Evolutionary conservation across 257 asterid genomes (phyloP).

Genomic region (Fraxinus anomala): DNA sequence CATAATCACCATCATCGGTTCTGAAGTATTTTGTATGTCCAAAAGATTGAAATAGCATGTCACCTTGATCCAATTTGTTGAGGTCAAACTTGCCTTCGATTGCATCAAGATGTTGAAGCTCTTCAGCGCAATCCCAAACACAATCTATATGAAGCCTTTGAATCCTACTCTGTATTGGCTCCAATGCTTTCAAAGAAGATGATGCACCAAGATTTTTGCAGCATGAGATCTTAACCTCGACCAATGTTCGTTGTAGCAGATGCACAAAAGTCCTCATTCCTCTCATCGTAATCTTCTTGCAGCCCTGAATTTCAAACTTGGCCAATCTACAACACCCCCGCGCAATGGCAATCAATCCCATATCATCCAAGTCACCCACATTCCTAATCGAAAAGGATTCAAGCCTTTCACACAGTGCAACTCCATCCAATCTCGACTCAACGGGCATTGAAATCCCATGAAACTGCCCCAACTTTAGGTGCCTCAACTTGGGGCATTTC

Average conservation of each 20-base stretch:
- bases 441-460: slow-evolving; percentile 77
- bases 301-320: slow-evolving; percentile 77
- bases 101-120: slow-evolving; percentile 41
- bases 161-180: slow-evolving; percentile 76
- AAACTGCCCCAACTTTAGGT: slow-evolving; percentile 72
- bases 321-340: slow-evolving; percentile 78
- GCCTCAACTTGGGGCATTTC: slow-evolving; percentile 68
- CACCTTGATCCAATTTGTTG: slow-evolving; percentile 33
- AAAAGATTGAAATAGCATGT: too few species aligned
- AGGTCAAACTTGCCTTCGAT: slow-evolving; percentile 45
- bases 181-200: slow-evolving; percentile 65
- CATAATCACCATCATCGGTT: slow-evolving; percentile 27
- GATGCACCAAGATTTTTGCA: slow-evolving; percentile 74
- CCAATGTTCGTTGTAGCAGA: slow-evolving; percentile 57
- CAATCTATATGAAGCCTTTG: slow-evolving; percentile 84
- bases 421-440: slow-evolving; percentile 74
- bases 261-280: slow-evolving; percentile 82
- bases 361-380: slow-evolving; percentile 73
- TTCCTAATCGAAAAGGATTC: slow-evolving; percentile 64
- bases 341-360: slow-evolving; percentile 89
- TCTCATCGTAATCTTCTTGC: slow-evolving; percentile 63
- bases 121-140: slow-evolving; percentile 57
- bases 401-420: slow-evolving; percentile 78
- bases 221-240: slow-evolving; percentile 77
- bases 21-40: slow-evolving; percentile 15